phyloP scores from a whole-genome alignment of 176 grass and related monocot species.

The Rhipidocladum racemiflorum region DNA sequence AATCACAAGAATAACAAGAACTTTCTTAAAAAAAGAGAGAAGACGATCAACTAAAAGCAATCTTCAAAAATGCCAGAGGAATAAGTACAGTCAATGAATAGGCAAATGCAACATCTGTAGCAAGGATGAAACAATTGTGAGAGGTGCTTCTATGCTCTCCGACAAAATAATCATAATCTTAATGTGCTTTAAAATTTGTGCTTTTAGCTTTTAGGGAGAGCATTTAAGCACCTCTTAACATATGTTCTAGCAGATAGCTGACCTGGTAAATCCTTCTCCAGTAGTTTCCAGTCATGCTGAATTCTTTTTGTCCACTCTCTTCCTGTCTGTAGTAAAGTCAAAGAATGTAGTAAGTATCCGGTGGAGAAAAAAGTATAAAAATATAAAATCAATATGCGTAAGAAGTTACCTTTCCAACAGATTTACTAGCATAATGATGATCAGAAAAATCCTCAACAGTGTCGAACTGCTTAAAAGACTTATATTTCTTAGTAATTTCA shows the following conservation, averaged over 20 bases:
- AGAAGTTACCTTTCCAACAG: slow-evolving; percentile 49
- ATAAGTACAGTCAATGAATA: not conserved
- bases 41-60: not conserved
- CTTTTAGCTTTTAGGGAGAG: not conserved
- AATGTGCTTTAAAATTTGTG: not conserved
- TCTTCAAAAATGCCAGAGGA: not conserved
- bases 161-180: not conserved
- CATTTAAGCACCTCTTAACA: slow-evolving; percentile 6
- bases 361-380: not conserved
- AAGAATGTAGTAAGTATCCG: not conserved
- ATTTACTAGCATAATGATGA: slow-evolving; percentile 55
- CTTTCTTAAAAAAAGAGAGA: slow-evolving; percentile 1
- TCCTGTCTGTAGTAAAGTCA: slow-evolving; percentile 39
- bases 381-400: not conserved
- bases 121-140: not conserved
- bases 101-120: not conserved
- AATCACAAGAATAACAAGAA: not conserved
- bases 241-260: slow-evolving; percentile 5
- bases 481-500: slow-evolving; percentile 68
- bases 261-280: slow-evolving; percentile 92
- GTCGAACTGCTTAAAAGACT: slow-evolving; percentile 82
- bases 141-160: not conserved
- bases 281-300: slow-evolving; percentile 80
- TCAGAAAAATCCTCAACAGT: slow-evolving; percentile 70
- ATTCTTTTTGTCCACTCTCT: slow-evolving; percentile 82